phyloP scores from a whole-genome alignment of 2,329 filamentous ascomycete species.

The Monosporascus ibericus region DNA sequence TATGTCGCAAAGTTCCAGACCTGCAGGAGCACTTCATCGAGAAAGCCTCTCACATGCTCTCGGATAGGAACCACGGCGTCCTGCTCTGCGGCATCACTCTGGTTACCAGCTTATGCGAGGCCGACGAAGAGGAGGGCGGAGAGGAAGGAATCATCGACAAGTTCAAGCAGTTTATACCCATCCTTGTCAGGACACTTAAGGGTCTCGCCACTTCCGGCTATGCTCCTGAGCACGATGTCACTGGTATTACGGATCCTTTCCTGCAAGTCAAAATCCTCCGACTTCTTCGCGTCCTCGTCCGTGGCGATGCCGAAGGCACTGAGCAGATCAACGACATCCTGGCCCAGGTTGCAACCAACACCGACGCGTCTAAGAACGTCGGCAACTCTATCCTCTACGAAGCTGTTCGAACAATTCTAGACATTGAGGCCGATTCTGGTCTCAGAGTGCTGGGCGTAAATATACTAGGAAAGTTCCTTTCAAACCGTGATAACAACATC shows the following conservation, averaged over 20 bases:
- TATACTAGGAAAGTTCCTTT: conserved; percentile 94
- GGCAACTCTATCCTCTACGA: conserved; percentile 98
- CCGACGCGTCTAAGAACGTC: conserved; percentile 95
- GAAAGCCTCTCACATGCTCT: conserved; percentile 80
- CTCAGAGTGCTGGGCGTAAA: conserved; percentile 93
- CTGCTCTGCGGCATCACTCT: conserved; percentile 87
- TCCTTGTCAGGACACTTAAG: conserved; percentile 85
- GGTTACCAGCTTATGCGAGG: conserved; percentile 87
- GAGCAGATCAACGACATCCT: conserved; percentile 99
- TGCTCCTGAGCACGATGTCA: conserved; percentile 95
- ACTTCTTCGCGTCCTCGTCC: conserved; percentile 76
- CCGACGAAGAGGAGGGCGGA: conserved; percentile 86
- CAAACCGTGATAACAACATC: conserved; percentile 99
- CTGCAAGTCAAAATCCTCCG: conserved; percentile 93
- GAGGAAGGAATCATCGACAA: conserved; percentile 85
- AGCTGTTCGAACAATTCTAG: conserved; percentile 90
- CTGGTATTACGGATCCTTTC: conserved; percentile 96
- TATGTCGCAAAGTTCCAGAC: conserved; percentile 96
- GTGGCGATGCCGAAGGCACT: conserved; percentile 80
- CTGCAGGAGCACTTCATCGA: conserved; percentile 95
- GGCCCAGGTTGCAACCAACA: conserved; percentile 96
- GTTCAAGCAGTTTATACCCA: conserved; percentile 80
- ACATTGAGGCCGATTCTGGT: conserved; percentile 96
- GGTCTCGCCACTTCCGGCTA: conserved; percentile 91
- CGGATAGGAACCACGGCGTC: conserved; percentile 93